phyloP scores from a whole-genome alignment of 192 early-diverging fungal species.

The Dimargaris verticillata region DNA sequence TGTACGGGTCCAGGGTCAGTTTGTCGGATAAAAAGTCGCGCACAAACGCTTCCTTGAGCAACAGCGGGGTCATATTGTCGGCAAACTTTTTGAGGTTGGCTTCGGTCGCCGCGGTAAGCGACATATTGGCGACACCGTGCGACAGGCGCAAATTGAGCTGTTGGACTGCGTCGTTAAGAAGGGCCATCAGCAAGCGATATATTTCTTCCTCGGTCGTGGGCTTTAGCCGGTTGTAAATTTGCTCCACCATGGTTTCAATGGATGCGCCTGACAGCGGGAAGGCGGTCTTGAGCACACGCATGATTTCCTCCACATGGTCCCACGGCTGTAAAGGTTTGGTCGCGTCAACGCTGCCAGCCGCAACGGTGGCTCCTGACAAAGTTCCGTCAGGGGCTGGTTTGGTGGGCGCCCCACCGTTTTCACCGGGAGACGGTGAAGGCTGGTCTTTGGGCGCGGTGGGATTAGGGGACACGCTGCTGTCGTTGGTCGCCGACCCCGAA shows the following conservation, averaged over 20 bases:
- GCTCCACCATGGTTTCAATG: conserved; percentile 98
- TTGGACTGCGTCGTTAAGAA: conserved; percentile 81
- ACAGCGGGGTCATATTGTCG: conserved; percentile 62
- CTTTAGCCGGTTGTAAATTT: conserved; percentile 85
- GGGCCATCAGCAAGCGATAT: conserved; percentile 81
- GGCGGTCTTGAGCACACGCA: conserved; percentile 84
- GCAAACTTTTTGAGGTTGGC: conserved; percentile 73
- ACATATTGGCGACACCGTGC: conserved; percentile 14
- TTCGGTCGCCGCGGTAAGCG: conserved; percentile 20
- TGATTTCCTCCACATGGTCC: conserved; percentile 87
- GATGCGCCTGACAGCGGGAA: conserved; percentile 84
- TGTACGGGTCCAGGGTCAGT: conserved; percentile 67
- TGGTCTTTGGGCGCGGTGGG: conserved; percentile 2
- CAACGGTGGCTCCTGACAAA: conserved; percentile 9
- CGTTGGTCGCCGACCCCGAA: background rate
- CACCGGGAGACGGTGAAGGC: conserved; percentile 7
- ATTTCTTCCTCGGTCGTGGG: conserved; percentile 95
- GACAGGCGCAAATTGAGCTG: conserved; percentile 25
- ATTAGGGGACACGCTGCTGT: conserved; percentile 1
- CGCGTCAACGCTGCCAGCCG: conserved; percentile 15
- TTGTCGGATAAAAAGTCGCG: conserved; percentile 83
- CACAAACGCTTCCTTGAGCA: conserved; percentile 55
- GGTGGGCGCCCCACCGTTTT: conserved; percentile 20
- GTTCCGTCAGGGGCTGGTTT: conserved; percentile 9
- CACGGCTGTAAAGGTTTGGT: conserved; percentile 43